Percentiles rank a stretch among this genome's conserved stretches.
These are phyloP conservation scores for Ceratocystis harringtonii DNA, from an alignment of 2,329 filamentous ascomycete species.

Conservation along the genomic window DNA sequence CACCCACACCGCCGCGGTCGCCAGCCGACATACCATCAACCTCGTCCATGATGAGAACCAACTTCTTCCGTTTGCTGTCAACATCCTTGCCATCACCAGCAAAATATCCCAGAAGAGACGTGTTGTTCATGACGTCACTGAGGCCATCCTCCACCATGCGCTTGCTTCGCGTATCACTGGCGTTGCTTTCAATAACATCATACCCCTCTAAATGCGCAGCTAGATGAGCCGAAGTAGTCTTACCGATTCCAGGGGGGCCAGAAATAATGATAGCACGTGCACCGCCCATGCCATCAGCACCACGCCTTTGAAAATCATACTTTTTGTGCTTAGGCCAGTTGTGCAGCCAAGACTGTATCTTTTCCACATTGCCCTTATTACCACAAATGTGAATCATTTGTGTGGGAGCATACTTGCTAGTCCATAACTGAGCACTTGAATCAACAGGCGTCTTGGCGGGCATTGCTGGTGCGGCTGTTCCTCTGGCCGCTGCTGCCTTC, in stretches of 20 bases:
- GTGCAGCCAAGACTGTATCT: constrained; percentile 73
- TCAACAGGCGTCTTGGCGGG: constrained; percentile 27
- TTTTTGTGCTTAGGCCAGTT: constrained; percentile 68
- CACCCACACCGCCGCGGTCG: constrained; percentile 88
- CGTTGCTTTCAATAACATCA: constrained; percentile 88
- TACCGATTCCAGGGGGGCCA: constrained; percentile 89
- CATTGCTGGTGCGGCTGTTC: constrained; percentile 26
- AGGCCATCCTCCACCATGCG: constrained; percentile 81
- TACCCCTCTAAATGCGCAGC: constrained; percentile 87
- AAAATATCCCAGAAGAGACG: constrained; percentile 82
- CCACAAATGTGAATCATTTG: constrained; percentile 80
- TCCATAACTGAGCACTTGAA: constrained; percentile 62
- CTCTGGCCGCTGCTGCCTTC: constrained; percentile 24
- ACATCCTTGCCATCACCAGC: constrained; percentile 68
- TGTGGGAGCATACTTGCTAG: constrained; percentile 84
- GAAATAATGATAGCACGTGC: constrained; percentile 89
- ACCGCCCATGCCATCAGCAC: constrained; percentile 67
- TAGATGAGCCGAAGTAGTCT: constrained; percentile 91
- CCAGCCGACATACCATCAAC: constrained; percentile 98
- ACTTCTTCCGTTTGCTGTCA: constrained; percentile 71
- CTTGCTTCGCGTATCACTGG: constrained; percentile 90
- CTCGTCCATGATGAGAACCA: constrained; percentile 96
- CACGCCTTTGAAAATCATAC: constrained; percentile 65
- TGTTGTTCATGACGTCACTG: constrained; percentile 86
- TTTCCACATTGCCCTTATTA: constrained; percentile 82